phyloP scores from a whole-genome alignment of 2,329 filamentous ascomycete genomes.

The Paecilomyces fulvus region DNA sequence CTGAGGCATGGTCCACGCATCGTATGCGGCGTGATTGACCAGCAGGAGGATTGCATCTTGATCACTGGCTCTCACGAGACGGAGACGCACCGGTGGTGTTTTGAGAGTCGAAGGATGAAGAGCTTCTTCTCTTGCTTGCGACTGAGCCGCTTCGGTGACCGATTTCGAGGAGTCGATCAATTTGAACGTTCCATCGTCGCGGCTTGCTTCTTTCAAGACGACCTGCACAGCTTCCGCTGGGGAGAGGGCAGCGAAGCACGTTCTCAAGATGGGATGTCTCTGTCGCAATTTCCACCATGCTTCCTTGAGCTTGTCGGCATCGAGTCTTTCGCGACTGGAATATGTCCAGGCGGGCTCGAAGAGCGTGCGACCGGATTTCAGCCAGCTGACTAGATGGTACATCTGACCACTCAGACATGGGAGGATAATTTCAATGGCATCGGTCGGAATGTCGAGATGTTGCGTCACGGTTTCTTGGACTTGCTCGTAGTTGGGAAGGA shows the following conservation, averaged over 20 bases:
- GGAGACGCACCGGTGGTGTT: slow-evolving; percentile 22
- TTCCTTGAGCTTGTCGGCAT: slow-evolving; percentile 14
- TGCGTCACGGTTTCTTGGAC: slow-evolving; percentile 8
- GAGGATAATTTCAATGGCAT: slow-evolving; percentile 17
- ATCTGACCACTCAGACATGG: slow-evolving; percentile 26
- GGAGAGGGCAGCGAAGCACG: slow-evolving; percentile 21
- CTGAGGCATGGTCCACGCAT: slow-evolving; percentile 27
- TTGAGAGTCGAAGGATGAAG: slow-evolving; percentile 20
- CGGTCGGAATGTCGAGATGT: slow-evolving; percentile 9
- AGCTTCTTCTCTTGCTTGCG: slow-evolving; percentile 15
- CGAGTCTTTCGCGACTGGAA: slow-evolving; percentile 14
- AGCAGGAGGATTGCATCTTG: slow-evolving; percentile 21
- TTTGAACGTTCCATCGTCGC: slow-evolving; percentile 13
- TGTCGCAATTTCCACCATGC: slow-evolving; percentile 23
- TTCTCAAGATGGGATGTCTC: slow-evolving; percentile 25
- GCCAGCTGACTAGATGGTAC: slow-evolving; percentile 24
- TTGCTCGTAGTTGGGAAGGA: slow-evolving; percentile 7
- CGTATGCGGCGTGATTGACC: slow-evolving; percentile 29
- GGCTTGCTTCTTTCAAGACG: slow-evolving; percentile 16
- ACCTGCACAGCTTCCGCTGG: slow-evolving; percentile 20
- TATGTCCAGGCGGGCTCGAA: slow-evolving; percentile 25
- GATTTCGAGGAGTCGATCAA: slow-evolving; percentile 8
- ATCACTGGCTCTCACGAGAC: slow-evolving; percentile 17
- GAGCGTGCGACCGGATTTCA: slow-evolving; percentile 22
- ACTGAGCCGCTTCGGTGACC: slow-evolving; percentile 10